Evolutionary conservation across 116 monocot genomes (phyloP).

Genomic region (Posidonia oceanica): DNA sequence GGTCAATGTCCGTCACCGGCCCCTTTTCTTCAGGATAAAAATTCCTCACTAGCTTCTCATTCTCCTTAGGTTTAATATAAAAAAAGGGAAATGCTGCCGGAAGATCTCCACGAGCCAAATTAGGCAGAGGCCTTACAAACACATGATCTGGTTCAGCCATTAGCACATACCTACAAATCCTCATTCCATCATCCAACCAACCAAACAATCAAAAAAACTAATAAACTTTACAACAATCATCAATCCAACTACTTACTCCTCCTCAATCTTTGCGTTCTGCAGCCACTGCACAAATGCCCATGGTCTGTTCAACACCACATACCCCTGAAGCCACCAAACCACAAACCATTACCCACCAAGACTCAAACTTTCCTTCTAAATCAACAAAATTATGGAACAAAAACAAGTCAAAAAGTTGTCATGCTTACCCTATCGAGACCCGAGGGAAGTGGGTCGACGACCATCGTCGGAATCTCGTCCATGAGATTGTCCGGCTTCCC

Average conservation of each 20-base stretch:
- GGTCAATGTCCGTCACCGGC: constrained; percentile 73
- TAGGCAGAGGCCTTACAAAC: constrained; percentile 81
- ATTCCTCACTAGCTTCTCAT: constrained; percentile 75
- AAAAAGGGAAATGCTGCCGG: constrained; percentile 92
- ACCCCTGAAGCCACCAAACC: constrained; percentile 44
- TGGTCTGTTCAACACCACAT: constrained; percentile 93
- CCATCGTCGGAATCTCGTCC: constrained; percentile 69
- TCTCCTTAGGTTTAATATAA: constrained; percentile 75
- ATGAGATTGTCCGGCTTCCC: constrained; percentile 37
- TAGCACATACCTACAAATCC: constrained; percentile 60
- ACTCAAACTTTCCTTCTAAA: not conserved
- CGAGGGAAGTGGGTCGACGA: constrained; percentile 55
- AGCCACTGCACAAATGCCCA: constrained; percentile 99
- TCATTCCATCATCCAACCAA: not conserved
- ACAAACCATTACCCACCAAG: not conserved
- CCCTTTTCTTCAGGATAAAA: constrained; percentile 77
- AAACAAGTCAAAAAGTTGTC: not conserved
- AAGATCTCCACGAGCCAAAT: constrained; percentile 41
- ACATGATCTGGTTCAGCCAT: constrained; percentile 97
- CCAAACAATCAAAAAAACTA: not conserved
- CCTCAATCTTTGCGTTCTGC: constrained; percentile 73
- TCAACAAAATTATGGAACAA: not conserved
- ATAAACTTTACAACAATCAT: not conserved
- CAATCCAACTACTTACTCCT: constrained; percentile 60
- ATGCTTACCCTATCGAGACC: constrained; percentile 50